Percentiles rank a stretch among this genome's conserved stretches.
Conservation (phyloP, 1,139 yeast species). For the Candida albicans region DNA sequence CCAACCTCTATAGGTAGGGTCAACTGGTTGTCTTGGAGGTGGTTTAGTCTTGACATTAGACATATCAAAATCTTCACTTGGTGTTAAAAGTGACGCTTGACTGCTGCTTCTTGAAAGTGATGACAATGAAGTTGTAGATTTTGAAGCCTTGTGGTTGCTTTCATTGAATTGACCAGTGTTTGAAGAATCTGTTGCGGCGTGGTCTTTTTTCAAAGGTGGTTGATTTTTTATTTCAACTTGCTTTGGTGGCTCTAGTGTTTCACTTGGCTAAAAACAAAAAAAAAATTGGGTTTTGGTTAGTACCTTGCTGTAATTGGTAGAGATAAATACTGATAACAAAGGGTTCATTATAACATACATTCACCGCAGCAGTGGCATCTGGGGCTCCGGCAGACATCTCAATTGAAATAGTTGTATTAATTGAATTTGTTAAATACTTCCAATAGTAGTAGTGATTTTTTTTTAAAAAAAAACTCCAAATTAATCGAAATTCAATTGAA, state of each 20-base stretch:
- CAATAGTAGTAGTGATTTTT: no score
- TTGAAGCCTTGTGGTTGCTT: background rate
- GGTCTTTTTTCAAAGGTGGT: constrained; percentile 7
- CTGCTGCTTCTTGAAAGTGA: constrained; percentile 4
- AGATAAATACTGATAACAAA: background rate
- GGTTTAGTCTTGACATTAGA: constrained; percentile 38
- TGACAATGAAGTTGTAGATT: constrained; percentile 1
- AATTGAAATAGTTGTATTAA: background rate
- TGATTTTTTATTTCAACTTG: constrained; percentile 13
- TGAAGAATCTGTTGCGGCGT: constrained; percentile 7
- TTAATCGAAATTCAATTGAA: no score
- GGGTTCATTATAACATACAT: constrained; percentile 2
- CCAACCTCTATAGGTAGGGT: constrained; percentile 85
- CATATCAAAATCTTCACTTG: constrained; percentile 38
- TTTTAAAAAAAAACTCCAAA: no score
- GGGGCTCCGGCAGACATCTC: background rate
- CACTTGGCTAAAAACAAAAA: constrained; percentile 11
- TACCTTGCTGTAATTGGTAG: background rate
- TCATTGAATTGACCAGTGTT: background rate
- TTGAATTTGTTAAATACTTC: no score
- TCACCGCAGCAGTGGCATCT: constrained; percentile 2
- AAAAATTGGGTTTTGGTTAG: background rate
- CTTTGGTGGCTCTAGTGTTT: constrained; percentile 11
- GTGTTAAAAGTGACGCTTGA: constrained; percentile 14
- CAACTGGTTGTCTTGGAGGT: constrained; percentile 53